Conservation (phyloP, 805 yeast genomes). For the Spencermartinsiella europaea region DNA sequence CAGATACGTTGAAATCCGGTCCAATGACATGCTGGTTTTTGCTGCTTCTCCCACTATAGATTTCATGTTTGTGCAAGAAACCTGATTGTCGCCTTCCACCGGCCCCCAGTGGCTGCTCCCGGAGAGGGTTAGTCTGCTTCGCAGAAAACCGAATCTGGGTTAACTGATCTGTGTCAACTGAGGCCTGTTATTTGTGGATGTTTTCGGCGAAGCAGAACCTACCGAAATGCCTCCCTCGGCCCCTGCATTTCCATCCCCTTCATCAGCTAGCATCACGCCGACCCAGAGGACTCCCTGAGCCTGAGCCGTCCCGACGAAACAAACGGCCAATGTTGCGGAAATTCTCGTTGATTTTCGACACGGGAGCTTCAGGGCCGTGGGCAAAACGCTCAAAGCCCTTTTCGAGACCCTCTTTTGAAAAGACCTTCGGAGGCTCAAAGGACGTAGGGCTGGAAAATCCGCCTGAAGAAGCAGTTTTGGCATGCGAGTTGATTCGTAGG, state of each 20-base stretch:
- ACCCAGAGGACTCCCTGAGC: conserved; percentile 5
- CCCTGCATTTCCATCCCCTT: too few species aligned
- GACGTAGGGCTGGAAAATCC: conserved; percentile 1
- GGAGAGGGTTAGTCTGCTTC: background rate
- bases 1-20: conserved; percentile 39
- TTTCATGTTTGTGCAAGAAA: background rate
- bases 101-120: background rate
- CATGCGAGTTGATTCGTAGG: conserved; percentile 7
- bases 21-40: conserved; percentile 39
- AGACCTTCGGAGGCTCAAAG: conserved; percentile 2
- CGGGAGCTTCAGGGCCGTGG: conserved; percentile 54
- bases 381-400: conserved; percentile 26
- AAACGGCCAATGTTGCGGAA: conserved; percentile 58
- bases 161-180: too few species aligned
- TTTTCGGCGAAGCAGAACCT: too few species aligned
- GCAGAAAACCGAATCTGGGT: too few species aligned
- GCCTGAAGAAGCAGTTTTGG: background rate
- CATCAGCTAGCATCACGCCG: background rate
- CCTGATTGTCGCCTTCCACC: background rate
- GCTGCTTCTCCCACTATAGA: conserved; percentile 22
- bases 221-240: too few species aligned
- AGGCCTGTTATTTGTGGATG: too few species aligned
- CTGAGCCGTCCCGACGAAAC: conserved; percentile 38
- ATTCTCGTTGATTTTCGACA: conserved; percentile 61
- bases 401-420: conserved; percentile 20